Percentiles rank a stretch among this genome's conserved stretches.
Evolutionary conservation across 106 monocot genomes (phyloP).

Genomic region (Dioscorea dumetorum): DNA sequence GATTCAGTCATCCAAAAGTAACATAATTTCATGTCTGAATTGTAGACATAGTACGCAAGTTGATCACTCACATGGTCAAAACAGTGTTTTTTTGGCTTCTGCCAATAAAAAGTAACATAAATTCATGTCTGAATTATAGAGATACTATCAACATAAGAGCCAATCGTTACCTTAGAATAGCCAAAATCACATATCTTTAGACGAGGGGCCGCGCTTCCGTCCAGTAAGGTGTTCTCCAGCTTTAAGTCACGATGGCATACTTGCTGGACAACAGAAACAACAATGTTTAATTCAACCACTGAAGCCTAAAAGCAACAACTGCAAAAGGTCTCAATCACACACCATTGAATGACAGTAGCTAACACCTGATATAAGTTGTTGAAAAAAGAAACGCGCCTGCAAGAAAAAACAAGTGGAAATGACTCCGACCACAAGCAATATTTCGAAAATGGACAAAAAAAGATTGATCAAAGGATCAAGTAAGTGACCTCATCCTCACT

Average conservation of each 20-base stretch:
- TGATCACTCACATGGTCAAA: too few relatives aligned
- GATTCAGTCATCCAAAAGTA: too few relatives aligned
- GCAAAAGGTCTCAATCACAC: constrained; percentile 7
- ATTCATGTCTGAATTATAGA: too few relatives aligned
- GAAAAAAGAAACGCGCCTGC: constrained; percentile 95
- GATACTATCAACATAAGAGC: too few relatives aligned
- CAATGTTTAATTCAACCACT: neutral
- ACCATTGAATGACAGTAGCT: constrained; percentile 99
- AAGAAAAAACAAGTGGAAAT: neutral
- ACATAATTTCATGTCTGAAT: too few relatives aligned
- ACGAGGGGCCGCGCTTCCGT: constrained; percentile 89
- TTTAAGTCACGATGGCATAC: constrained; percentile 97
- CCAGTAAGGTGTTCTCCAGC: constrained; percentile 89
- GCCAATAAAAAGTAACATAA: too few relatives aligned
- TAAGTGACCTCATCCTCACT: constrained; percentile 47
- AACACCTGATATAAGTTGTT: constrained; percentile 95
- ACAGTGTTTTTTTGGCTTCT: too few relatives aligned
- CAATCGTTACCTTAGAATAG: constrained; percentile 76
- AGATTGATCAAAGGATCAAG: neutral
- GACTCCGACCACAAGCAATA: neutral
- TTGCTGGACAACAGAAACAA: constrained; percentile 59
- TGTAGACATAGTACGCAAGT: too few relatives aligned
- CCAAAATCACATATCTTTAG: constrained; percentile 99
- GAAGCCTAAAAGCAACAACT: neutral
- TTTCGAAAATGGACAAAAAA: neutral